Conservation (phyloP, 352 stramenopile genomes). For the Globisporangium mamillatum region DNA sequence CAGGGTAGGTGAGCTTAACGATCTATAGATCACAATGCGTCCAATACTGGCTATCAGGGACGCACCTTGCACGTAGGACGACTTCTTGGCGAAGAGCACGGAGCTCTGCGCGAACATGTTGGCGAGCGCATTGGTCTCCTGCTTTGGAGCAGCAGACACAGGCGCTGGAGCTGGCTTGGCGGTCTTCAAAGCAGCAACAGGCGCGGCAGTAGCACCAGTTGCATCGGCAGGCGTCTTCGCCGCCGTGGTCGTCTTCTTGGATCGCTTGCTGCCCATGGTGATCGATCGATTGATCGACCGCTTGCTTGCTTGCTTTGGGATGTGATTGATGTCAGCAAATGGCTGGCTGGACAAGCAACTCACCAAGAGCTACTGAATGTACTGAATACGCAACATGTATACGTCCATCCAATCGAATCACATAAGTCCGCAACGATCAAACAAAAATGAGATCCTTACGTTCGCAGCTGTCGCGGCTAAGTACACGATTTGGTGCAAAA, state of each 20-base stretch:
- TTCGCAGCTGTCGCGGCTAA: too few relatives aligned
- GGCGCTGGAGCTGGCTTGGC: conserved; percentile 17
- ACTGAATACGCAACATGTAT: conserved; percentile 18
- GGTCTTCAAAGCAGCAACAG: conserved; percentile 6
- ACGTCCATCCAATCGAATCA: conserved; percentile 11
- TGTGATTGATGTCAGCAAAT: conserved; percentile 27
- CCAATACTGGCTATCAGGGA: neutral
- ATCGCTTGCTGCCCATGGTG: conserved; percentile 40
- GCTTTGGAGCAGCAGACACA: conserved; percentile 21
- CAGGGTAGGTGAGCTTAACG: neutral
- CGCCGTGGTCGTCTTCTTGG: conserved; percentile 21
- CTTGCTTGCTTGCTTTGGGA: neutral
- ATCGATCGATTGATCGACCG: conserved; percentile 13
- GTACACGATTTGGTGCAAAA: too few relatives aligned
- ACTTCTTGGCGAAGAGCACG: conserved; percentile 64
- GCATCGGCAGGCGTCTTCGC: conserved; percentile 3
- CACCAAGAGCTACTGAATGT: neutral
- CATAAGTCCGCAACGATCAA: too few relatives aligned
- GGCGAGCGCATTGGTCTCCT: conserved; percentile 29
- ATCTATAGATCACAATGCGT: neutral
- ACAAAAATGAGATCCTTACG: too few relatives aligned
- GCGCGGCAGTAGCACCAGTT: neutral
- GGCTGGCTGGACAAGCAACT: conserved; percentile 28
- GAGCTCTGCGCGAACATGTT: conserved; percentile 61
- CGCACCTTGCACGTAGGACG: conserved; percentile 35